phyloP scores from a whole-genome alignment of 768 basidiomycete genomes.

The Pholiota molesta region DNA sequence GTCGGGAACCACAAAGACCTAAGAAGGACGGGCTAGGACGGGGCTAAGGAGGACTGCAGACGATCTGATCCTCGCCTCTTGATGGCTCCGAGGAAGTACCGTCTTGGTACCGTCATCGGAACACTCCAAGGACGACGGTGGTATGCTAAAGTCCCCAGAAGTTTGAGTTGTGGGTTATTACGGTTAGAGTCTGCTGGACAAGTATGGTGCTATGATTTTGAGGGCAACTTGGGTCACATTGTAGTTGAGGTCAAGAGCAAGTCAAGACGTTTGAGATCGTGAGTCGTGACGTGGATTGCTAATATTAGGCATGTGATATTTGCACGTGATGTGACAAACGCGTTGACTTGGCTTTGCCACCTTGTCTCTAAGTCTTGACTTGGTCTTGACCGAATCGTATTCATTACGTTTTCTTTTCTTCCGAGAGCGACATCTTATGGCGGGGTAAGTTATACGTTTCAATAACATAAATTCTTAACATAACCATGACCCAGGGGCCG shows the following conservation, averaged over 20 bases:
- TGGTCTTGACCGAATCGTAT: too few relatives aligned
- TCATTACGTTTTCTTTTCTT: too few relatives aligned
- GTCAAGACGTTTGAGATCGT: too few relatives aligned
- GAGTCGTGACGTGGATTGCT: too few relatives aligned
- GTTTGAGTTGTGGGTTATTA: too few relatives aligned
- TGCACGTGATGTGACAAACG: conserved; percentile 8
- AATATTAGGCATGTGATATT: too few relatives aligned
- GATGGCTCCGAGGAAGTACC: neutral
- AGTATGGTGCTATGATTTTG: neutral
- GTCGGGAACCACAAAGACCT: neutral
- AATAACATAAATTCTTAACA: neutral
- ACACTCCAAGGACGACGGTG: neutral
- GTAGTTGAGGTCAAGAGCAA: too few relatives aligned
- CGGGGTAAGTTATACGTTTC: neutral
- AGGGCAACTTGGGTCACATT: neutral
- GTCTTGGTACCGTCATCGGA: neutral
- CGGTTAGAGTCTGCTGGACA: neutral
- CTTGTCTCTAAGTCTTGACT: too few relatives aligned
- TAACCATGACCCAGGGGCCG: neutral
- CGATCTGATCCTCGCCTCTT: conserved; percentile 8
- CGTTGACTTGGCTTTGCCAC: neutral
- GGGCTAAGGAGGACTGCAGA: neutral
- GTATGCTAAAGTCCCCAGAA: neutral
- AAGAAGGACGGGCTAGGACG: neutral
- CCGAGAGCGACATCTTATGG: too few relatives aligned